Percentiles rank a stretch among this genome's conserved stretches.
phyloP scores from a whole-genome alignment of 169 alveolate genomes.

The Toxoplasma gondii region DNA sequence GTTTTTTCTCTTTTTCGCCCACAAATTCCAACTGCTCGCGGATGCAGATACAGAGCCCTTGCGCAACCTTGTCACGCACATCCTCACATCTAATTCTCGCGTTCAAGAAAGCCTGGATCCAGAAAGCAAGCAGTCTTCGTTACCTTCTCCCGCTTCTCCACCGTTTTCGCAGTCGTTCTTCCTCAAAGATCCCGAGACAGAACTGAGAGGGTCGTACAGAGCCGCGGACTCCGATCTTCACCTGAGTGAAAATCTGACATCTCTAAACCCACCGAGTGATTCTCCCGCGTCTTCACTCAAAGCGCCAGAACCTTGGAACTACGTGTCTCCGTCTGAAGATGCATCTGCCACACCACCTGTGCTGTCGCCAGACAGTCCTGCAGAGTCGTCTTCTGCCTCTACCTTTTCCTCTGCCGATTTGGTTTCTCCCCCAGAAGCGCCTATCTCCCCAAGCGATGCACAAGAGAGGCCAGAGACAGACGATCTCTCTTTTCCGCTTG shows the following conservation, averaged over 20 bases:
- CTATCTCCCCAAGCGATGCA: too few species aligned
- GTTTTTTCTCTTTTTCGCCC: conserved; percentile 20
- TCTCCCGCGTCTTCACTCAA: too few species aligned
- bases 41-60: not conserved
- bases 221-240: not conserved
- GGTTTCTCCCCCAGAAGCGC: too few species aligned
- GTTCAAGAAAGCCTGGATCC: not conserved
- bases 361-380: too few species aligned
- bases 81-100: not conserved
- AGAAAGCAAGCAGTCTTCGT: not conserved
- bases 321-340: too few species aligned
- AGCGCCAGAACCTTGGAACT: too few species aligned
- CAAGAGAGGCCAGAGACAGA: not conserved
- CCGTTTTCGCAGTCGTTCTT: not conserved
- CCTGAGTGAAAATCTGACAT: too few species aligned
- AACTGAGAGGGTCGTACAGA: not conserved
- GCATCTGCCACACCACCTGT: too few species aligned
- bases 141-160: not conserved
- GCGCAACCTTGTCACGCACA: not conserved
- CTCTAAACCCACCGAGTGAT: too few species aligned
- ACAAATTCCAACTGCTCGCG: not conserved
- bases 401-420: too few species aligned
- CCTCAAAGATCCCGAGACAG: not conserved
- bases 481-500: not conserved
- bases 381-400: too few species aligned